A percentile compares a stretch with the other conserved stretches of the same genome.
phyloP scores from a whole-genome alignment of 2,329 filamentous ascomycete genomes.

The Xylaria sp. region DNA sequence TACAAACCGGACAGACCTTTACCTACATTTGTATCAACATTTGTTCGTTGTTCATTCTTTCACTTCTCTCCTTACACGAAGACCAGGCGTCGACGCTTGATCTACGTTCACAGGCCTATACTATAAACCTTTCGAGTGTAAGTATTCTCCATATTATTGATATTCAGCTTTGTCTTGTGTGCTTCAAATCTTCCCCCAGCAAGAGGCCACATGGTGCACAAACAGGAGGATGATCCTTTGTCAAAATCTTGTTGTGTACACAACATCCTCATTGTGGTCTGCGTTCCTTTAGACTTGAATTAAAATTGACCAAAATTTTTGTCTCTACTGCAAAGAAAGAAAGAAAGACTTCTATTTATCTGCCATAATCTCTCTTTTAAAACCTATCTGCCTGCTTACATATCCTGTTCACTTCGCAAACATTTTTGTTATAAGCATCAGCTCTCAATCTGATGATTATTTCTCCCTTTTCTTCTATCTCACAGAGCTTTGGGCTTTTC shows the following conservation, averaged over 20 bases:
- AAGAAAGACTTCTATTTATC: constrained; percentile 13
- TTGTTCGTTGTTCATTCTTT: constrained; percentile 19
- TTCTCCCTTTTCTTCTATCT: neutral
- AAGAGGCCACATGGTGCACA: neutral
- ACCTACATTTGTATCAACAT: constrained; percentile 37
- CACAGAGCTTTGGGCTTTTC: neutral
- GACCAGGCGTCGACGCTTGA: neutral
- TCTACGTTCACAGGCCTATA: constrained; percentile 8
- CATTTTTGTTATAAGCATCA: no score
- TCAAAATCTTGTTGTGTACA: constrained; percentile 29
- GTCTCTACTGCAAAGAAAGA: constrained; percentile 29
- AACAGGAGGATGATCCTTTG: constrained; percentile 22
- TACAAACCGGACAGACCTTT: constrained; percentile 33
- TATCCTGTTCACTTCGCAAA: constrained; percentile 9
- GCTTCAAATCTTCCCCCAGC: constrained; percentile 20
- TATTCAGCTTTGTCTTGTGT: constrained; percentile 30
- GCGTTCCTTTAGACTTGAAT: constrained; percentile 23
- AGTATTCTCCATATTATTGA: constrained; percentile 5
- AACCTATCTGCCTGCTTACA: neutral
- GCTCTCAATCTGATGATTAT: no score
- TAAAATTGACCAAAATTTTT: constrained; percentile 22
- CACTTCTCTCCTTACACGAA: constrained; percentile 12
- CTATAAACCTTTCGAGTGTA: constrained; percentile 18
- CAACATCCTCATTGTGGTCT: constrained; percentile 43
- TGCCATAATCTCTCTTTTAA: neutral